phyloP scores from a whole-genome alignment of 257 asterid species.

The Gynochthodes officinalis region DNA sequence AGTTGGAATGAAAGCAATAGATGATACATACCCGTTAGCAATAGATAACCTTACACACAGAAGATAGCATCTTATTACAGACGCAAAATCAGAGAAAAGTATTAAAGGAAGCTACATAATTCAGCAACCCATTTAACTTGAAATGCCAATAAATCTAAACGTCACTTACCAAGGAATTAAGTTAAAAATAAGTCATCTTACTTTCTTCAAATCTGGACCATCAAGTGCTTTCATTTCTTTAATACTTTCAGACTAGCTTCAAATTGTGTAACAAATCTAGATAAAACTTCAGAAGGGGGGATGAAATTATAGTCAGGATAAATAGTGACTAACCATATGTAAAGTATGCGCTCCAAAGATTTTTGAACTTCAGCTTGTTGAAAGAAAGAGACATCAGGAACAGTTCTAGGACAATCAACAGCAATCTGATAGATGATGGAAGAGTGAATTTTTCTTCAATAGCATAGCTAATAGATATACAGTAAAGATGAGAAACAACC shows the following conservation, averaged over 20 bases:
- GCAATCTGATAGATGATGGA: conserved; percentile 51
- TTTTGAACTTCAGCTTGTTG: conserved; percentile 86
- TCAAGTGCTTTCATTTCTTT: not conserved
- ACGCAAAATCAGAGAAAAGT: not conserved
- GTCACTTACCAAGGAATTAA: not conserved
- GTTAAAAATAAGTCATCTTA: not conserved
- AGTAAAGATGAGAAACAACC: conserved; percentile 8
- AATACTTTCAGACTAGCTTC: not conserved
- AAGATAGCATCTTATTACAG: not conserved
- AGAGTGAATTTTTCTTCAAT: conserved; percentile 10
- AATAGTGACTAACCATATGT: conserved; percentile 61
- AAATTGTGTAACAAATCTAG: not conserved
- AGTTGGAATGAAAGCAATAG: not conserved
- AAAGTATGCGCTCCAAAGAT: conserved; percentile 91
- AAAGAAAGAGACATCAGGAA: conserved; percentile 87
- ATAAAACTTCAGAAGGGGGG: not conserved
- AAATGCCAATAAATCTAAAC: not conserved
- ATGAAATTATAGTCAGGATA: conserved; percentile 1
- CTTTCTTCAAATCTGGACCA: not conserved
- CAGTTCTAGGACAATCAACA: conserved; percentile 98
- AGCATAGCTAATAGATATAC: not conserved
- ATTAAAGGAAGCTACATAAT: not conserved
- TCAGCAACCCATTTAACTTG: not conserved
- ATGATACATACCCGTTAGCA: not conserved
- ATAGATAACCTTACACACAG: not conserved